phyloP scores from a whole-genome alignment of 306 rosid species.

The Macrotyloma uniflorum region DNA sequence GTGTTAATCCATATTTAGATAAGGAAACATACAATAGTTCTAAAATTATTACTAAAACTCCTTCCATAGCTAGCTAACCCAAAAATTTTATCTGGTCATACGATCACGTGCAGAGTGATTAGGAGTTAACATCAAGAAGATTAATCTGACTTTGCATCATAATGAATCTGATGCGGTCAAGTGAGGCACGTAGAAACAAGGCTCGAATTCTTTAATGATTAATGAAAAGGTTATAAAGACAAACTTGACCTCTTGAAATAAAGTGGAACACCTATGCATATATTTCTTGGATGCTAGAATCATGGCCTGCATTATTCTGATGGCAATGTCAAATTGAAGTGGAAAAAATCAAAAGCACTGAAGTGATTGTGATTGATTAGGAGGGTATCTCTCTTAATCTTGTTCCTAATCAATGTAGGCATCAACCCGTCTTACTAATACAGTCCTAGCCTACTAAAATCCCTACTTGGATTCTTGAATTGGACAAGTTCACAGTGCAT shows the following conservation, averaged over 20 bases:
- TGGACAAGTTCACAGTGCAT: slow-evolving; percentile 20
- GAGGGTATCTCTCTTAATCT: slow-evolving; percentile 16
- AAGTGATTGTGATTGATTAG: slow-evolving; percentile 40
- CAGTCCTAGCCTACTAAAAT: neutral
- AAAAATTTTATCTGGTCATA: slow-evolving; percentile 5
- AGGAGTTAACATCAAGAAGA: slow-evolving; percentile 25
- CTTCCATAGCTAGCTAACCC: slow-evolving; percentile 1
- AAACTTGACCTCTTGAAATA: slow-evolving; percentile 35
- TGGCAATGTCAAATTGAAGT: neutral
- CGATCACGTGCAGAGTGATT: slow-evolving; percentile 40
- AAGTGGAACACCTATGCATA: slow-evolving; percentile 20
- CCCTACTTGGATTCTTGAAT: slow-evolving; percentile 26
- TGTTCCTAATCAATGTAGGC: slow-evolving; percentile 22
- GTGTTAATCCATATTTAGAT: neutral
- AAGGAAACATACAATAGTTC: neutral
- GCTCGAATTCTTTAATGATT: slow-evolving; percentile 29
- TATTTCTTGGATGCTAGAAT: slow-evolving; percentile 31
- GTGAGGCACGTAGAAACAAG: slow-evolving; percentile 20
- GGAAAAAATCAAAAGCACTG: slow-evolving; percentile 9
- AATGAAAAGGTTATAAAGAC: slow-evolving; percentile 30
- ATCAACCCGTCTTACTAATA: neutral
- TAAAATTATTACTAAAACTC: neutral
- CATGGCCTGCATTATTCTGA: slow-evolving; percentile 4
- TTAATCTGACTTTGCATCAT: slow-evolving; percentile 31
- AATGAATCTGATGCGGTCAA: slow-evolving; percentile 33